Evolutionary conservation across 805 yeast genomes (phyloP).

Genomic region (Candida boleticola): DNA sequence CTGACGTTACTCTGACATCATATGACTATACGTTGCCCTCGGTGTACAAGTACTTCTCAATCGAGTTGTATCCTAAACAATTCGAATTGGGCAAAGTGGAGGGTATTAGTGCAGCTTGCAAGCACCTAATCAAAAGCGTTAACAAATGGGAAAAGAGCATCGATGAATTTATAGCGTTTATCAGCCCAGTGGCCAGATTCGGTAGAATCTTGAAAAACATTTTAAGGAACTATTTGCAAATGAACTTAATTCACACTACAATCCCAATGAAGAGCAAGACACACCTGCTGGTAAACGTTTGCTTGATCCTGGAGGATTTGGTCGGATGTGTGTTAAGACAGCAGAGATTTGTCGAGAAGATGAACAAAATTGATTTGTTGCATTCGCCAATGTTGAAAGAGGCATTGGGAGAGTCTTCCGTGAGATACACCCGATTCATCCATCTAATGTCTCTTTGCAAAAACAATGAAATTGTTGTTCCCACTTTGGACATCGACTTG

Average conservation of each 20-base stretch:
- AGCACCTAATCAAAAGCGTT: background rate
- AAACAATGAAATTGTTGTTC: constrained; percentile 7
- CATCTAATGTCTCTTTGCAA: background rate
- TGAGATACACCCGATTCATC: constrained; percentile 7
- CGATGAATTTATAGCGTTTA: background rate
- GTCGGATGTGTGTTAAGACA: constrained; percentile 12
- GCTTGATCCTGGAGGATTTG: constrained; percentile 8
- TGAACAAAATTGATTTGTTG: constrained; percentile 10
- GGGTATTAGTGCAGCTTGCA: background rate
- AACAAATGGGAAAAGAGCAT: background rate
- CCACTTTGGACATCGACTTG: constrained; percentile 12
- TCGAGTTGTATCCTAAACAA: background rate
- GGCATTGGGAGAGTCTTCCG: constrained; percentile 4
- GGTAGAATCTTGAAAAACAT: background rate
- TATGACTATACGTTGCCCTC: background rate
- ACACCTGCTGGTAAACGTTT: background rate
- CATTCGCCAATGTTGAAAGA: constrained; percentile 5
- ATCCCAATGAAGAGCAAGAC: background rate
- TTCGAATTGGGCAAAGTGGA: background rate
- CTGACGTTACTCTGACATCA: constrained; percentile 3
- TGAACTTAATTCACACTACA: constrained; percentile 10
- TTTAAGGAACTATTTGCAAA: constrained; percentile 8
- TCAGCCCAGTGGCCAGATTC: background rate
- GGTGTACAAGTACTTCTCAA: constrained; percentile 1
- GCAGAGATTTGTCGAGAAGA: constrained; percentile 10